Base-by-base conservation (phyloP, 257 asterid species). In the Striga asiatica region DNA sequence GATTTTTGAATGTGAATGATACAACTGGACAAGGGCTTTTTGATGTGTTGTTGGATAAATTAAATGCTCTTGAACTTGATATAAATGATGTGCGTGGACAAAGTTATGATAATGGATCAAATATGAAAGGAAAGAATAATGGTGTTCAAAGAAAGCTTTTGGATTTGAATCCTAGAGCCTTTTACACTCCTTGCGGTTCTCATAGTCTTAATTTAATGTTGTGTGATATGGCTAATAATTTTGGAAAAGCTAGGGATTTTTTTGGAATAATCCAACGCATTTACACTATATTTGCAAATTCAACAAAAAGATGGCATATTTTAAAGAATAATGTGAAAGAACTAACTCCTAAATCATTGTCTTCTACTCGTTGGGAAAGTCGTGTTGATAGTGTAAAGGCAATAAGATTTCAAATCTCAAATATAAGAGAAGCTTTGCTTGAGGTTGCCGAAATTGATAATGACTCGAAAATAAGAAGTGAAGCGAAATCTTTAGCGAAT, bases 381-480 rank as follows among this genome's bases (percentile, higher is more conserved):
- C 14, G 45, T 14, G 31, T 31, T 53, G 27, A 57, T 13, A 57
- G 21, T 57, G 62, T 38, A 6, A 37, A 57, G 24, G 52, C 52
- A 22, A 42, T 37, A 5, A 21, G n/a, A 21, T 12, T 50, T 50
- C 56, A 50, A 50, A 19, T 37, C 12, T 34, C 11, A 50, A 1
- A 50, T n/a, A 17, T 21, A 12, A 25, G 37, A 50, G 56, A 50
- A 9, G 38, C 2, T 50, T 53, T 11, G n/a, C 45, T 53, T 53
- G 14, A 53, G 8, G 13, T 29, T 53, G 29, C 28, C 5, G 23
- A 53, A 32, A 28, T 8, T 28, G 27, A 53, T 25, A 31, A 12
- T 17, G 45, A 31, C 16, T 53, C 59, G 5, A 53, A 53, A 53
- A 31, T 53, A 14, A 53, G 59, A 53, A 53, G 45, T 53, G 59